phyloP scores from a whole-genome alignment of 306 rosid species.

The Lathyrus oleraceus region DNA sequence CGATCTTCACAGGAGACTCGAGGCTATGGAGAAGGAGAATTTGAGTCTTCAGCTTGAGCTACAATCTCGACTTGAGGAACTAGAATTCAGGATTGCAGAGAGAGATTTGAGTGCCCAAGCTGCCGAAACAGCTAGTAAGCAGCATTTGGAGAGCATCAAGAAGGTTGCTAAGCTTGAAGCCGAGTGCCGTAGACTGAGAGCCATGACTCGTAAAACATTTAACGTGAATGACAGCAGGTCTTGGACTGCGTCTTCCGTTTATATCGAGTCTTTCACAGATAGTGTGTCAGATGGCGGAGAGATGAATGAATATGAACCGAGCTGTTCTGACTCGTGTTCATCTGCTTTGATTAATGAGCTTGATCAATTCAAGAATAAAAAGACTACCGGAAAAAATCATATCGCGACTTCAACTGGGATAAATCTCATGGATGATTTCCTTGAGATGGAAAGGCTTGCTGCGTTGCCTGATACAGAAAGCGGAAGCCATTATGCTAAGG shows the following conservation, averaged over 20 bases:
- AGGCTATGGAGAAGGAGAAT: conserved; percentile 58
- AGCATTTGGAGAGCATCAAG: conserved; percentile 63
- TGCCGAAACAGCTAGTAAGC: conserved; percentile 83
- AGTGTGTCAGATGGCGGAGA: conserved; percentile 63
- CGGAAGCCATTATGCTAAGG: conserved; percentile 38
- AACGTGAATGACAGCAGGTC: conserved; percentile 45
- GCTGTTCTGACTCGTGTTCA: conserved; percentile 44
- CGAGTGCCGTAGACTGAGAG: conserved; percentile 67
- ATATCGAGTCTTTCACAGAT: conserved; percentile 57
- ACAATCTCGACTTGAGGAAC: conserved; percentile 57
- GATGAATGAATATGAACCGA: conserved; percentile 44
- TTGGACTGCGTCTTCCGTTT: conserved; percentile 48
- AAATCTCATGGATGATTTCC: conserved; percentile 89
- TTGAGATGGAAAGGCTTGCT: conserved; percentile 85
- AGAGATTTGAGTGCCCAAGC: conserved; percentile 72
- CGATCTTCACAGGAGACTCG: conserved; percentile 50
- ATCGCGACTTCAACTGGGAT: conserved; percentile 57
- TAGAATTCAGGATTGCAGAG: conserved; percentile 59
- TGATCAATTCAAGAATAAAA: conserved; percentile 46
- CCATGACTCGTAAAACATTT: conserved; percentile 49
- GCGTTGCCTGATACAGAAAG: conserved; percentile 53
- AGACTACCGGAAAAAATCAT: conserved; percentile 32
- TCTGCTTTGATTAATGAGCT: conserved; percentile 42
- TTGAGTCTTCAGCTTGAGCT: conserved; percentile 56
- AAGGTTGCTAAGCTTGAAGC: conserved; percentile 79